phyloP scores from a whole-genome alignment of 306 rosid species.

The Vigna reflexopilosa region DNA sequence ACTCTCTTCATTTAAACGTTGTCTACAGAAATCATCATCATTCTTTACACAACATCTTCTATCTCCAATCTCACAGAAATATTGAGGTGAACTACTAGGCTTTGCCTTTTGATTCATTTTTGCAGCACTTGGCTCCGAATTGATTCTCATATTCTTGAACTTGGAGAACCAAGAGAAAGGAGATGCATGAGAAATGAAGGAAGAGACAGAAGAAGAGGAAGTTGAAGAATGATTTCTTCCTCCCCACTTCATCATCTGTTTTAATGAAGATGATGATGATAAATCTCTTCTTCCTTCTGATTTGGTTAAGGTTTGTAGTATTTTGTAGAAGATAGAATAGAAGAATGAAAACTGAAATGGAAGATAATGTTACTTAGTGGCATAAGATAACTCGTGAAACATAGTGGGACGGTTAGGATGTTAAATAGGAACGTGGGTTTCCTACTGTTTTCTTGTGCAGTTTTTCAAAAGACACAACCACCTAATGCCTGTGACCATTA shows the following conservation, averaged over 20 bases:
- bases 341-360: neutral
- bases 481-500: conserved; percentile 75
- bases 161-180: conserved; percentile 78
- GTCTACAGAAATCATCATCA: conserved; percentile 57
- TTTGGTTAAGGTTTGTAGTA: conserved; percentile 27
- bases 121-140: conserved; percentile 51
- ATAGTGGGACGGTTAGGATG: conserved; percentile 60
- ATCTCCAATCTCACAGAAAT: conserved; percentile 33
- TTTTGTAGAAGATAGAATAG: conserved; percentile 13
- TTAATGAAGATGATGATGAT: neutral
- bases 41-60: conserved; percentile 43
- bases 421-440: conserved; percentile 77
- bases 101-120: conserved; percentile 51
- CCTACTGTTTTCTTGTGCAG: conserved; percentile 38
- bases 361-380: conserved; percentile 30
- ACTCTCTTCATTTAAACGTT: conserved; percentile 59
- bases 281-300: neutral
- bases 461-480: conserved; percentile 67
- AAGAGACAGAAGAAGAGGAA: conserved; percentile 55
- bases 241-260: conserved; percentile 68
- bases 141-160: conserved; percentile 66
- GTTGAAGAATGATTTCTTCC: conserved; percentile 57
- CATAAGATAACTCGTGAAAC: conserved; percentile 32
- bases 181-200: conserved; percentile 65
- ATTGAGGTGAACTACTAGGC: conserved; percentile 47